Evolutionary conservation across 1,284 basidiomycete genomes (phyloP).

Genomic region (Ustilago xerochloae): DNA sequence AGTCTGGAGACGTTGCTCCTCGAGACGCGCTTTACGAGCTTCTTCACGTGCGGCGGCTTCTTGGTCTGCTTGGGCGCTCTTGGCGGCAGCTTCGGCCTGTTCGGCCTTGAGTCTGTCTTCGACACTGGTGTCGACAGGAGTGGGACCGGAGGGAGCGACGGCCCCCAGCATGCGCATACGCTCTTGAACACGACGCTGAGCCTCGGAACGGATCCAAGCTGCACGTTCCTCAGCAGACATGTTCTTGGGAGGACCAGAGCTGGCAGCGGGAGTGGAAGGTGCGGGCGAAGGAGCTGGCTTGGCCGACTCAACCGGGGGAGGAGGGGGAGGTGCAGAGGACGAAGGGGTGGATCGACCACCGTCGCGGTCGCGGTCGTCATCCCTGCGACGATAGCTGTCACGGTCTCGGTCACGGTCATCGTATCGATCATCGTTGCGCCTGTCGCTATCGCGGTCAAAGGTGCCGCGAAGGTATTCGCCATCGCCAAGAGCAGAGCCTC

Average conservation of each 20-base stretch:
- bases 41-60: slow-evolving; percentile 66
- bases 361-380: slow-evolving; percentile 65
- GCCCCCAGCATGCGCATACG: slow-evolving; percentile 88
- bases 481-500: slow-evolving; percentile 34
- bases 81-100: slow-evolving; percentile 61
- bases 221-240: slow-evolving; percentile 87
- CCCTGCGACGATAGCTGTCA: slow-evolving; percentile 28
- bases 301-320: slow-evolving; percentile 59
- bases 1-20: slow-evolving; percentile 57
- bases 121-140: slow-evolving; percentile 57
- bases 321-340: slow-evolving; percentile 69
- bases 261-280: slow-evolving; percentile 71
- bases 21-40: slow-evolving; percentile 60
- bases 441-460: slow-evolving; percentile 61
- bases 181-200: slow-evolving; percentile 83
- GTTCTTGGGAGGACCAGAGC: slow-evolving; percentile 75
- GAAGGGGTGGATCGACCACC: slow-evolving; percentile 67
- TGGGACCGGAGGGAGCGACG: slow-evolving; percentile 69
- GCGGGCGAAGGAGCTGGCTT: slow-evolving; percentile 62
- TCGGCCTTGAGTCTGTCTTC: slow-evolving; percentile 63
- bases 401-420: slow-evolving; percentile 66
- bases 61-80: slow-evolving; percentile 63
- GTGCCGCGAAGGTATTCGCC: slow-evolving; percentile 58
- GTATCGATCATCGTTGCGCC: slow-evolving; percentile 67
- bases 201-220: slow-evolving; percentile 83